Evolutionary conservation across 1,284 basidiomycete species (phyloP).

Genomic region (Ceratobasidium sp.): DNA sequence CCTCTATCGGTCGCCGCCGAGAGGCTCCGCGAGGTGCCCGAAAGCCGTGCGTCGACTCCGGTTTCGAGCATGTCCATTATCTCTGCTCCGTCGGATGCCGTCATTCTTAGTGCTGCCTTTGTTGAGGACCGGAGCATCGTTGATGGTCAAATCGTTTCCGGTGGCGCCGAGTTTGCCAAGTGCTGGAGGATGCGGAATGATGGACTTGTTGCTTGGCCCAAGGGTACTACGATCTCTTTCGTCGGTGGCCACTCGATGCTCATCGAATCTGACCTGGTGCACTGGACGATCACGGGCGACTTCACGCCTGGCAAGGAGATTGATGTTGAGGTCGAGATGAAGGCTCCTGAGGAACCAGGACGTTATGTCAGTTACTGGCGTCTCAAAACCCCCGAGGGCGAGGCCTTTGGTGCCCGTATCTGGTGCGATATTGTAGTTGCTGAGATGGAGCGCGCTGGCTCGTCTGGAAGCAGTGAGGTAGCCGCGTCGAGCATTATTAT

Average conservation of each 20-base stretch:
- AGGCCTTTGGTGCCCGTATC: slow-evolving; percentile 68
- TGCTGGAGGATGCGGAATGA: slow-evolving; percentile 77
- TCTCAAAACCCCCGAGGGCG: slow-evolving; percentile 63
- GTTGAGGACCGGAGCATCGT: slow-evolving; percentile 72
- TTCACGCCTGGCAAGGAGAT: slow-evolving; percentile 64
- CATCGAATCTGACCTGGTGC: slow-evolving; percentile 49
- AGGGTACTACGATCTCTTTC: slow-evolving; percentile 67
- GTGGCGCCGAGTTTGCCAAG: slow-evolving; percentile 85
- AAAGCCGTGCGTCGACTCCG: neutral
- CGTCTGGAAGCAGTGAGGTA: slow-evolving; percentile 33
- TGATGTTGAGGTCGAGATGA: slow-evolving; percentile 76
- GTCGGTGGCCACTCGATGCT: slow-evolving; percentile 66
- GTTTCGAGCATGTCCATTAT: neutral
- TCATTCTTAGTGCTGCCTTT: slow-evolving; percentile 60
- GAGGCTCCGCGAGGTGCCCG: neutral
- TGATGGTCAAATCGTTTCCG: slow-evolving; percentile 78
- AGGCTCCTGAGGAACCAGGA: slow-evolving; percentile 77
- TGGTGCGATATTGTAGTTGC: slow-evolving; percentile 42
- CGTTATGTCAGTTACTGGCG: slow-evolving; percentile 79
- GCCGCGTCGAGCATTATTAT: slow-evolving; percentile 34
- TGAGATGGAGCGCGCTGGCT: slow-evolving; percentile 28
- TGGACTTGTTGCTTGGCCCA: slow-evolving; percentile 70
- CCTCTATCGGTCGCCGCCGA: neutral
- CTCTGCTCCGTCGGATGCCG: slow-evolving; percentile 20
- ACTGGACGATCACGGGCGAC: slow-evolving; percentile 55